Evolutionary conservation across 78 protist genomes (phyloP), one percentile per base, ranked within the genome.

Genomic region (Cyanophora paradoxa): DNA sequence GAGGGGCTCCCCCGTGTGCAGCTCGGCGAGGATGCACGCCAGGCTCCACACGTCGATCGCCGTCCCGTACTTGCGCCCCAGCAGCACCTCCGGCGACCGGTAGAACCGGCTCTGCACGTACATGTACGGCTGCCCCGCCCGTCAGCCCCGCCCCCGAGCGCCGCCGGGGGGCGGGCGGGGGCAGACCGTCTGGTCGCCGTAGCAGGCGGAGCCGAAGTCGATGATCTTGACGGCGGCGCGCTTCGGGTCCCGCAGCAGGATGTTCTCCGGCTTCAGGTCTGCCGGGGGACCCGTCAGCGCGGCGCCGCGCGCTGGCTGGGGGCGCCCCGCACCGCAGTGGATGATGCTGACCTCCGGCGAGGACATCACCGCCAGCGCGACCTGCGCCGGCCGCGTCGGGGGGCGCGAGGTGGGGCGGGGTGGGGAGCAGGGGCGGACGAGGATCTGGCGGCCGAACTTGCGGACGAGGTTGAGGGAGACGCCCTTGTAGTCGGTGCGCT

Each of bases 251-350:
- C 30, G 36, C 3, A 62, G 44, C 22, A 77, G 74, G 24, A 77
- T 33, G 40, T 77, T 77, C 48, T 77, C 82, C 5, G 82, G 82
- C 46, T 77, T 77, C 41, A 77, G 17, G 62, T 77, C 82, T 63
- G 36, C 40, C n/a, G n/a, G n/a, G n/a, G n/a, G n/a, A n/a, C n/a
- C n/a, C n/a, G n/a, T n/a, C n/a, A n/a, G n/a, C n/a, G n/a, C n/a
- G n/a, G n/a, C n/a, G n/a, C n/a, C n/a, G n/a, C n/a, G n/a, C n/a
- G n/a, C n/a, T n/a, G n/a, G n/a, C n/a, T n/a, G n/a, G n/a, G n/a
- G n/a, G n/a, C n/a, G n/a, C n/a, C n/a, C n/a, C n/a, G n/a, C n/a
- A n/a, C n/a, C n/a, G n/a, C n/a, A n/a, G n/a, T n/a, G n/a, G n/a
- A n/a, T n/a, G n/a, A n/a, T n/a, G n/a, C n/a, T n/a, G n/a, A n/a